Conservation (phyloP, 1,284 basidiomycete genomes). For the Microbotryum violaceum region DNA sequence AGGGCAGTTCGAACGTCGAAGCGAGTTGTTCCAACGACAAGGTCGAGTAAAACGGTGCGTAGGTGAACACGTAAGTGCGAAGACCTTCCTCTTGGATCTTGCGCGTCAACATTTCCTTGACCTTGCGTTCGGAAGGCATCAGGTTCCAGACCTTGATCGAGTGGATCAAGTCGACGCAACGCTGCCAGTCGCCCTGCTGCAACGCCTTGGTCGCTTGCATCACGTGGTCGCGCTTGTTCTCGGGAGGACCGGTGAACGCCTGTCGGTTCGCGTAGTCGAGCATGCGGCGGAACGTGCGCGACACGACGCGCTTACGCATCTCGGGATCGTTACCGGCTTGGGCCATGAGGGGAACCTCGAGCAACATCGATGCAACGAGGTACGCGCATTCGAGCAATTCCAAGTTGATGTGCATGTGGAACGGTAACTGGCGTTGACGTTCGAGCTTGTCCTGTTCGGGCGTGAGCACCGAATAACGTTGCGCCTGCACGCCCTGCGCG, state of each 20-base stretch:
- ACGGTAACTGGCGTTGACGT: slow-evolving; percentile 89
- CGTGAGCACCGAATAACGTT: slow-evolving; percentile 69
- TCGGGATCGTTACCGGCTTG: slow-evolving; percentile 90
- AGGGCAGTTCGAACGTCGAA: slow-evolving; percentile 74
- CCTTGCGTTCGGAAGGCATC: slow-evolving; percentile 78
- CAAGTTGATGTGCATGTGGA: slow-evolving; percentile 99
- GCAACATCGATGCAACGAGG: slow-evolving; percentile 95
- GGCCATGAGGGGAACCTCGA: slow-evolving; percentile 91
- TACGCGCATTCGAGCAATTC: slow-evolving; percentile 96
- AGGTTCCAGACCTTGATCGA: slow-evolving; percentile 97
- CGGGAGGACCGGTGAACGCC: slow-evolving; percentile 95
- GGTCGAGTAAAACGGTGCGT: slow-evolving; percentile 87
- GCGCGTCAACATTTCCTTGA: slow-evolving; percentile 90
- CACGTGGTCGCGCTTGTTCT: slow-evolving; percentile 97
- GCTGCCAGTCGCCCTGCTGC: slow-evolving; percentile 95
- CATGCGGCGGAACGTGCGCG: slow-evolving; percentile 88
- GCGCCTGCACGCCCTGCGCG: slow-evolving; percentile 91
- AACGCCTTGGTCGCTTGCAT: slow-evolving; percentile 98
- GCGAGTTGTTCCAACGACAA: slow-evolving; percentile 81
- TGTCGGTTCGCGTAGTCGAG: slow-evolving; percentile 96
- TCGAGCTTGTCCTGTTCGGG: slow-evolving; percentile 97
- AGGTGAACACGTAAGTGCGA: slow-evolving; percentile 96
- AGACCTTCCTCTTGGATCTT: slow-evolving; percentile 97
- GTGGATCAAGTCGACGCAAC: slow-evolving; percentile 82
- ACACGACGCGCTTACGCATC: slow-evolving; percentile 60